Base-by-base conservation (phyloP, 2,329 filamentous ascomycete genomes). In the Nannizziopsis arthrosporioides region DNA sequence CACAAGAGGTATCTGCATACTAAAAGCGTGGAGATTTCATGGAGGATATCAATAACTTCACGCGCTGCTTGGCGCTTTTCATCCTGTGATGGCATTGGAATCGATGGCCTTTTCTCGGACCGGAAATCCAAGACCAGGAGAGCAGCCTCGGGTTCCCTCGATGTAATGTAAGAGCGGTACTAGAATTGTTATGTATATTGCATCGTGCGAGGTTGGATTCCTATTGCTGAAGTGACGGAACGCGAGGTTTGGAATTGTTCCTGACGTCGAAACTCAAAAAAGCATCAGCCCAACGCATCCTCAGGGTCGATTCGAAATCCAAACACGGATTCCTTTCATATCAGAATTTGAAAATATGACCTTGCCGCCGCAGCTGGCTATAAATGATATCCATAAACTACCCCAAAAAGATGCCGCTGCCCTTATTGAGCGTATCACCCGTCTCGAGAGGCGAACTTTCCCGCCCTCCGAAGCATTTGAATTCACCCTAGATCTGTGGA, bases 1-100 rank as follows among this genome's bases (percentile, higher is more conserved):
- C 4, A n/a, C n/a, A 27, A 27, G 7, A 27, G 22, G 22, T 27
- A 27, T 27, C 22, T 31, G 55, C 61, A 41, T 59, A 73, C 71
- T 41, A 73, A 61, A 22, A 73, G 60, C 7, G 62, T 64, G 30
- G 70, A 72, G 32, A 73, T 73, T 55, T 73, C 71, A 50, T 72
- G 66, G 47, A 73, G 66, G 47, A 73, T 72, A 55, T 73, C 70
- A 46, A 73, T 70, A 41, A 73, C 68, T 58, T 73, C 71, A 39
- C 69, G 65, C 39, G 71, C 71, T 15, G 70, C 71, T 61, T 71
- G 68, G 48, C 68, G 67, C 59, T 73, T 73, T 44, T 68, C 66
- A 31, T 70, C 67, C 44, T 63, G 61, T 55, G 22, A 27, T 68
- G 63, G 6, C 66, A 57, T 22, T 68, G 61, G 67, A 70, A 69